Evolutionary conservation across 1,139 yeast genomes (phyloP).

Genomic region (Geotrichum bryndzae): DNA sequence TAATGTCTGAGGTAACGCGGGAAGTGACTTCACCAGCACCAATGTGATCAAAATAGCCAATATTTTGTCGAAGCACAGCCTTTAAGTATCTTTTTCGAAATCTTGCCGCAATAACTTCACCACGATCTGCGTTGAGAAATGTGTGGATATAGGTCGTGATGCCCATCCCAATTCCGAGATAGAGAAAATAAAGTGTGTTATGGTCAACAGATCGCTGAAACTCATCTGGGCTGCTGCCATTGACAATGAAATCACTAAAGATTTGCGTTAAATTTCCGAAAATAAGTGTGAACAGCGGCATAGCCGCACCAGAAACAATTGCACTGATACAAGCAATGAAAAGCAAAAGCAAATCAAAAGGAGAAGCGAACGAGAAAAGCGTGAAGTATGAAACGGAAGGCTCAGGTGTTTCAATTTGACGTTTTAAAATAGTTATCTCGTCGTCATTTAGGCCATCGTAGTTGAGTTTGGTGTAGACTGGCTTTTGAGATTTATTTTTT

Average conservation of each 20-base stretch:
- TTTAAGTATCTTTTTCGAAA: constrained; percentile 38
- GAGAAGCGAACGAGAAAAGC: constrained; percentile 36
- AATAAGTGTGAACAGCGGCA: constrained; percentile 39
- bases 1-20: constrained; percentile 42
- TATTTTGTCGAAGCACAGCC: constrained; percentile 40
- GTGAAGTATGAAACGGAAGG: constrained; percentile 30
- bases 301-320: constrained; percentile 36
- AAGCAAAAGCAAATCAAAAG: constrained; percentile 29
- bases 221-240: constrained; percentile 25
- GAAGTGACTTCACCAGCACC: constrained; percentile 44
- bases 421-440: constrained; percentile 33
- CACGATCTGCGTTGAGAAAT: constrained; percentile 37
- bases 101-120: constrained; percentile 40
- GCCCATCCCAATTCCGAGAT: constrained; percentile 38
- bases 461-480: constrained; percentile 1
- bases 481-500: constrained; percentile 1
- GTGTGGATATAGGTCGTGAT: constrained; percentile 34
- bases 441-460: constrained; percentile 27
- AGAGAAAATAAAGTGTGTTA: constrained; percentile 36
- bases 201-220: constrained; percentile 35
- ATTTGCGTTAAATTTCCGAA: constrained; percentile 38
- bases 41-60: constrained; percentile 42
- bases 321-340: constrained; percentile 32
- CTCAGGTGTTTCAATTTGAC: constrained; percentile 30
- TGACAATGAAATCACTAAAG: constrained; percentile 34